Evolutionary conservation across 2,329 filamentous ascomycete genomes (phyloP), one percentile per base, ranked within the genome.

Genomic region (Lachnum nothofagi): DNA sequence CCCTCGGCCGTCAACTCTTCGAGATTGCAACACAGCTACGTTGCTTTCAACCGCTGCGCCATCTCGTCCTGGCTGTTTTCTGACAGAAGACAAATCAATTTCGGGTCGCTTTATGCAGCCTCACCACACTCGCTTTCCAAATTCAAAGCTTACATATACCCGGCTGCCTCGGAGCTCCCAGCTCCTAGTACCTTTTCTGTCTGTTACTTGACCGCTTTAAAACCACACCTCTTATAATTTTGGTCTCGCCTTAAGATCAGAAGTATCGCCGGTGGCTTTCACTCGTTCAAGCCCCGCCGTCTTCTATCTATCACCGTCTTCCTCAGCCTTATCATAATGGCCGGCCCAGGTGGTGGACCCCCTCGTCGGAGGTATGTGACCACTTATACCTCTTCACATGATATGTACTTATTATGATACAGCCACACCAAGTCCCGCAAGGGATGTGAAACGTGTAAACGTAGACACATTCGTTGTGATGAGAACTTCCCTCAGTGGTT

Each of bases 351-450:
- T 72, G 90, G 90, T 77, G 91, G 91, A 76, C 91, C 91, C 68
- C 91, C 91, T 67, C 79, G 81, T 68, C 76, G 81, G 70, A 83
- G 77, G 77, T 79, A 67, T 59, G 74, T 70, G 50, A 29, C 25
- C 16, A 31, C 24, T 25, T 24, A 16, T 20, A 37, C 12, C 23
- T 6, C 39, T 19, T 40, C 8, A 25, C 39, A 38, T 19, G 16
- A 25, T 25, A 16, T 17, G 16, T 24, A 55, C 59, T 63, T 31
- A 65, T 49, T 44, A 20, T 22, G 17, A 17, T 52, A 19, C 68
- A 95, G 91, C 75, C 93, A 98, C 75, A 98, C 93, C 68, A 98
- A 98, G 76, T 97, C 91, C 63, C 85, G 93, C 66, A 97, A 96
- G 74, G 93, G 93, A 56, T 98, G 93, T 78, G 91, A 94, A 65